Conservation (phyloP, 2,329 filamentous ascomycete genomes). For the Diaporthe longicolla region DNA sequence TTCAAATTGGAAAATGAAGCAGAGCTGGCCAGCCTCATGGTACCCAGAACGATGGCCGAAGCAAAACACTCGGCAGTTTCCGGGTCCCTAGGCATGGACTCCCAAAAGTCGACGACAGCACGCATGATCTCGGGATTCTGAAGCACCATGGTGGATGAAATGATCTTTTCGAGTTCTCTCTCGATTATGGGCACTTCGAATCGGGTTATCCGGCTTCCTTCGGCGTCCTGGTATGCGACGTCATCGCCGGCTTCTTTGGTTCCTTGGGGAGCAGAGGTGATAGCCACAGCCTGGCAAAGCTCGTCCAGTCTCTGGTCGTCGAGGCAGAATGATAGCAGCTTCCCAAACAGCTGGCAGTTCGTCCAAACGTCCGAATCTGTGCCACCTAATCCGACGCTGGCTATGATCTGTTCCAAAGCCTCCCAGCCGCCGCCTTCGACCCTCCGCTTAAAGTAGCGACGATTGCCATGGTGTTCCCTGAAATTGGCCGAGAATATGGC, state of each 20-base stretch:
- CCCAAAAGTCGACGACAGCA: conserved; percentile 75
- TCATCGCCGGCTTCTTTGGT: conserved; percentile 34
- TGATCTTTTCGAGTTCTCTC: conserved; percentile 60
- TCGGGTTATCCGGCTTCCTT: conserved; percentile 12
- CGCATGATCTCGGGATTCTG: conserved; percentile 75
- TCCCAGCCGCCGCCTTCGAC: conserved; percentile 85
- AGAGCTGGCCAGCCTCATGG: conserved; percentile 69
- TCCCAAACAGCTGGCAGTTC: conserved; percentile 83
- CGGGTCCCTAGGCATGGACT: conserved; percentile 67
- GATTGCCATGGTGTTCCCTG: conserved; percentile 85
- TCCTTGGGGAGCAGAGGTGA: conserved; percentile 32
- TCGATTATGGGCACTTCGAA: conserved; percentile 51
- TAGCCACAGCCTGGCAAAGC: conserved; percentile 71
- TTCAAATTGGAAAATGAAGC: conserved; percentile 78
- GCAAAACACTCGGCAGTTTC: conserved; percentile 63
- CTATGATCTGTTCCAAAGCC: conserved; percentile 79
- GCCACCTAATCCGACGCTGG: conserved; percentile 75
- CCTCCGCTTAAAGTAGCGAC: conserved; percentile 84
- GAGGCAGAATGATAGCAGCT: conserved; percentile 83
- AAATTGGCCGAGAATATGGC: conserved; percentile 82
- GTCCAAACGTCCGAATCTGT: conserved; percentile 78
- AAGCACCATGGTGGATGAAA: conserved; percentile 66
- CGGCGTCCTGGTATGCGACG: conserved; percentile 9
- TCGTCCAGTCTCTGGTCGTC: conserved; percentile 81
- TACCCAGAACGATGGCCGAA: conserved; percentile 76